These are phyloP conservation scores for Sarcodon sp. DNA, from an alignment of 768 basidiomycete species.

Conservation along the genomic window DNA sequence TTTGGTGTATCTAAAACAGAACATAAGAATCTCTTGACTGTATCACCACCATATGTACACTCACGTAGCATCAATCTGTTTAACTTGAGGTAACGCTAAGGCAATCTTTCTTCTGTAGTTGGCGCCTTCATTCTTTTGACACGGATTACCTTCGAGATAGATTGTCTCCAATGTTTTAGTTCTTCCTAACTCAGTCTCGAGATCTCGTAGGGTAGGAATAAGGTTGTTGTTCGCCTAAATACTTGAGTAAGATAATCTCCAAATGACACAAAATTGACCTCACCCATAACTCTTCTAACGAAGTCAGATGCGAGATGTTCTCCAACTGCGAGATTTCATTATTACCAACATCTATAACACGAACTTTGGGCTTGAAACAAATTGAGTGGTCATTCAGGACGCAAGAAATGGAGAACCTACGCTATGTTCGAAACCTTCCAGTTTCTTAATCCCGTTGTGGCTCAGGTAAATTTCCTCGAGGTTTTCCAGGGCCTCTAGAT, in stretches of 20 bases:
- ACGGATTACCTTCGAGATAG: constrained; percentile 93
- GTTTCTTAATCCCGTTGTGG: constrained; percentile 76
- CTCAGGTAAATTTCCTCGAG: constrained; percentile 89
- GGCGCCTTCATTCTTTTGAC: constrained; percentile 64
- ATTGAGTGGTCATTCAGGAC: neutral
- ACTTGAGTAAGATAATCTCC: neutral
- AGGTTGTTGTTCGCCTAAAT: constrained; percentile 81
- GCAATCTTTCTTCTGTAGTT: constrained; percentile 85
- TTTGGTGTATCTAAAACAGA: neutral
- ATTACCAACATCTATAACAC: constrained; percentile 77
- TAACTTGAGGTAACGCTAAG: constrained; percentile 75
- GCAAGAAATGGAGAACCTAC: constrained; percentile 27
- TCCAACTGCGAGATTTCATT: constrained; percentile 77
- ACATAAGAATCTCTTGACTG: neutral
- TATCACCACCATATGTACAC: constrained; percentile 20
- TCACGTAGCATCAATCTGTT: constrained; percentile 93
- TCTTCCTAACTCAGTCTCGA: constrained; percentile 55
- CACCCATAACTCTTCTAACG: constrained; percentile 94
- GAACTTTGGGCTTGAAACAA: constrained; percentile 40
- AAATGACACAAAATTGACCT: constrained; percentile 9
- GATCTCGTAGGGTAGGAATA: constrained; percentile 53
- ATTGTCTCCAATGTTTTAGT: constrained; percentile 66
- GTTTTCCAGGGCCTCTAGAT: constrained; percentile 53
- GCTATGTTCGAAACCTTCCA: constrained; percentile 82
- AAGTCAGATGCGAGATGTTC: constrained; percentile 62